phyloP scores from a whole-genome alignment of 768 basidiomycete species.

The Termitomyces heimii region DNA sequence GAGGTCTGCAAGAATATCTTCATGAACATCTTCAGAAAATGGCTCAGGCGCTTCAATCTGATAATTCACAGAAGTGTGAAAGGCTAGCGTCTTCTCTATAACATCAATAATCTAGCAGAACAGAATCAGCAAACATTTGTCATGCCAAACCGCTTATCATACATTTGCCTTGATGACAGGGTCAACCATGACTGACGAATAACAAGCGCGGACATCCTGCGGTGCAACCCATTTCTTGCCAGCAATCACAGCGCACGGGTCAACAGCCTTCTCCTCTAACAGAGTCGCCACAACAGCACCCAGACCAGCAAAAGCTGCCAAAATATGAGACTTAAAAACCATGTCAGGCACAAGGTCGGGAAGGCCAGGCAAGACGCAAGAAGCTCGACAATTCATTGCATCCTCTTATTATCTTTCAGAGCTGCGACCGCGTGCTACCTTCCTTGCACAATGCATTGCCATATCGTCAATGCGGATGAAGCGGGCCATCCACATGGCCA shows the following conservation, averaged over 20 bases:
- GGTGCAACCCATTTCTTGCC: slow-evolving; percentile 53
- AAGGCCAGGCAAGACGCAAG: neutral
- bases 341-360: neutral
- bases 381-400: neutral
- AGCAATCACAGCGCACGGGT: slow-evolving; percentile 48
- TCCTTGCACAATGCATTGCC: neutral
- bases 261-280: slow-evolving; percentile 14
- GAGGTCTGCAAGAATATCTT: slow-evolving; percentile 46
- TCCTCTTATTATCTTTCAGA: neutral
- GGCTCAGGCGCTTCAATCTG: slow-evolving; percentile 49
- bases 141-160: slow-evolving; percentile 9
- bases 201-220: slow-evolving; percentile 43
- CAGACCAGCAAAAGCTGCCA: slow-evolving; percentile 8
- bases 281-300: slow-evolving; percentile 4
- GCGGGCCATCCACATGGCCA: neutral
- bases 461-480: slow-evolving; percentile 3
- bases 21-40: slow-evolving; percentile 49
- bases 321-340: slow-evolving; percentile 1
- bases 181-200: slow-evolving; percentile 43
- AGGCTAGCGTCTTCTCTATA: slow-evolving; percentile 49
- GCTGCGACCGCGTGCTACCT: neutral
- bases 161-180: slow-evolving; percentile 45
- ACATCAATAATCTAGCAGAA: slow-evolving; percentile 45
- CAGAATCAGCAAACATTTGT: neutral
- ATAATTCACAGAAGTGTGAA: slow-evolving; percentile 60